These are phyloP conservation scores for Phytophthora ramorum DNA, from an alignment of 352 stramenopile species.

Conservation along the genomic window DNA sequence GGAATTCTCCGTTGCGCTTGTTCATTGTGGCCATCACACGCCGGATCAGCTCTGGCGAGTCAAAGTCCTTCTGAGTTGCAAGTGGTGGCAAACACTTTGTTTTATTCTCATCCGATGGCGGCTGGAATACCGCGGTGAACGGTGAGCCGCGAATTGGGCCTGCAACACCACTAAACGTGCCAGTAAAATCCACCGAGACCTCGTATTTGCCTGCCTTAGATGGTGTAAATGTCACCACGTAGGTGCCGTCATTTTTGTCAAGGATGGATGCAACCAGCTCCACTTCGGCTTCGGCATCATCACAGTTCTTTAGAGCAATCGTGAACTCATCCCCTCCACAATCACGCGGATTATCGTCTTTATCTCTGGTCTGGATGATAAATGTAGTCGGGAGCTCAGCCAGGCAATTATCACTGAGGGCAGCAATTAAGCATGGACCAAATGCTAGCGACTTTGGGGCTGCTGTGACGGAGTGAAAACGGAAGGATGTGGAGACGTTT, in stretches of 20 bases:
- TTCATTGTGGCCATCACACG: slow-evolving; percentile 85
- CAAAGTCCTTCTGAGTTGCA: slow-evolving; percentile 73
- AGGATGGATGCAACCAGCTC: slow-evolving; percentile 57
- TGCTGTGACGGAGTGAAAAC: slow-evolving; percentile 95
- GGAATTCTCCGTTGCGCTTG: slow-evolving; percentile 85
- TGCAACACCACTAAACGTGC: slow-evolving; percentile 93
- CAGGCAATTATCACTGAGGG: slow-evolving; percentile 70
- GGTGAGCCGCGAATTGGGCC: slow-evolving; percentile 95
- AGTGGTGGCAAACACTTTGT: slow-evolving; percentile 77
- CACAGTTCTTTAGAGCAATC: slow-evolving; percentile 62
- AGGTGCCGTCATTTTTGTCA: slow-evolving; percentile 95
- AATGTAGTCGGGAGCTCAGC: slow-evolving; percentile 86
- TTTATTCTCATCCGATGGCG: slow-evolving; percentile 70
- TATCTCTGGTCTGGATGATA: slow-evolving; percentile 93
- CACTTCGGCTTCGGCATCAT: slow-evolving; percentile 49
- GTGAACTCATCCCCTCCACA: slow-evolving; percentile 96
- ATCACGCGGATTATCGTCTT: slow-evolving; percentile 86
- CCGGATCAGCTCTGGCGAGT: slow-evolving; percentile 74
- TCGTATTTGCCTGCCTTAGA: slow-evolving; percentile 84
- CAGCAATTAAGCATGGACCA: slow-evolving; percentile 87
- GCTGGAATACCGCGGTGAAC: slow-evolving; percentile 67
- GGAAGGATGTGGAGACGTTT: slow-evolving; percentile 87
- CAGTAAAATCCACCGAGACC: slow-evolving; percentile 91
- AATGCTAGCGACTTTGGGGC: slow-evolving; percentile 94
- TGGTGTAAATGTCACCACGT: slow-evolving; percentile 92